Conservation (phyloP, 2,329 filamentous ascomycete genomes). For the Nannizzia gypsea region DNA sequence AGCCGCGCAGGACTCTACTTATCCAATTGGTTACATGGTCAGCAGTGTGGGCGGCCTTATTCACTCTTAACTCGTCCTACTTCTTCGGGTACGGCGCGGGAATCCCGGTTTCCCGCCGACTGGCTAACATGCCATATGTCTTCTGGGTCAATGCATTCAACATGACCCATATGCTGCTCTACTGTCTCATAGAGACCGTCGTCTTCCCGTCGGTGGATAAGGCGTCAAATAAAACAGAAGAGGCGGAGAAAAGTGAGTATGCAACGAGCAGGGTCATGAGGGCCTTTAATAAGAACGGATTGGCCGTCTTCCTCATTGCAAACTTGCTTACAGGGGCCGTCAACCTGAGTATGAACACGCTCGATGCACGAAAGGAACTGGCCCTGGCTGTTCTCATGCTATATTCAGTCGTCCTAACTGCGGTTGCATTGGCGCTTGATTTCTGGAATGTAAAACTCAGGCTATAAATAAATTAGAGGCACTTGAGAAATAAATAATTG, state of each 20-base stretch:
- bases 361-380: conserved; percentile 52
- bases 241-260: conserved; percentile 51
- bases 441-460: conserved; percentile 25
- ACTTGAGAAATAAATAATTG: background rate
- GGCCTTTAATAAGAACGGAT: conserved; percentile 78
- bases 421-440: conserved; percentile 44
- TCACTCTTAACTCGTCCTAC: conserved; percentile 56
- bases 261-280: conserved; percentile 72
- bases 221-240: conserved; percentile 41
- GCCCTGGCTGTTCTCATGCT: conserved; percentile 64
- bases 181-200: conserved; percentile 63
- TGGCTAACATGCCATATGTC: conserved; percentile 89
- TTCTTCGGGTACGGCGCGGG: conserved; percentile 52
- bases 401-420: conserved; percentile 59
- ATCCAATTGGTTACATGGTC: conserved; percentile 54
- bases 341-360: conserved; percentile 74
- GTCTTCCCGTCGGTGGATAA: conserved; percentile 65
- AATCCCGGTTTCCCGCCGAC: conserved; percentile 67
- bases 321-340: conserved; percentile 83
- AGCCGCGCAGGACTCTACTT: conserved; percentile 45
- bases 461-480: conserved; percentile 12
- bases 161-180: conserved; percentile 64
- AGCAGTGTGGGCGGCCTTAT: conserved; percentile 57
- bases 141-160: conserved; percentile 92
- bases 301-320: conserved; percentile 72